phyloP scores from a whole-genome alignment of 495 filamentous ascomycete genomes.

The Daldinia bambusicola region DNA sequence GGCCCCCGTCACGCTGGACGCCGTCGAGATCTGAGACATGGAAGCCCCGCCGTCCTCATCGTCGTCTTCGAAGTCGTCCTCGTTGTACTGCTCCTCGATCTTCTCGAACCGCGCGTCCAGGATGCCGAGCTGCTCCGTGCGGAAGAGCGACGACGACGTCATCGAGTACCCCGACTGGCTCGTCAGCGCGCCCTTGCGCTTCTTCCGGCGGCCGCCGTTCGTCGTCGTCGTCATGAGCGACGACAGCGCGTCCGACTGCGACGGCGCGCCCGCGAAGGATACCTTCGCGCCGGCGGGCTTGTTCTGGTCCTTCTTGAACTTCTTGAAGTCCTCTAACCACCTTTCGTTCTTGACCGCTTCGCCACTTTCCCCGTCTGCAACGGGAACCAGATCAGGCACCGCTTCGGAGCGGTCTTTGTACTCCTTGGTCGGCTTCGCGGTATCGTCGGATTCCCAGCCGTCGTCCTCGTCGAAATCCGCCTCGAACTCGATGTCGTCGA shows the following conservation, averaged over 20 bases:
- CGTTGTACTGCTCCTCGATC: constrained; percentile 78
- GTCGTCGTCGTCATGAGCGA: constrained; percentile 84
- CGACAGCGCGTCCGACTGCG: constrained; percentile 72
- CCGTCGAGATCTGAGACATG: constrained; percentile 58
- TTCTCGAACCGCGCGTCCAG: constrained; percentile 92
- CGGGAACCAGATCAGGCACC: constrained; percentile 60
- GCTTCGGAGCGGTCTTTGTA: constrained; percentile 58
- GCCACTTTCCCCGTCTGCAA: constrained; percentile 55
- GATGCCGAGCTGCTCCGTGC: constrained; percentile 87
- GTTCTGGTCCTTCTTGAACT: constrained; percentile 82
- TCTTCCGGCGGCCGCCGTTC: constrained; percentile 78
- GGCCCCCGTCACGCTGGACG: constrained; percentile 65
- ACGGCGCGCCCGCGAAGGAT: constrained; percentile 51
- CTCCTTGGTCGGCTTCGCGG: constrained; percentile 74
- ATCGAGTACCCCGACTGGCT: constrained; percentile 94
- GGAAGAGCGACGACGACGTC: constrained; percentile 87
- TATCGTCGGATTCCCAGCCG: constrained; percentile 95
- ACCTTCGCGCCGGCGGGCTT: constrained; percentile 55
- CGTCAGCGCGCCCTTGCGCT: constrained; percentile 89
- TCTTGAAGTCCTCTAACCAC: constrained; percentile 90
- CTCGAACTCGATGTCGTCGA: constrained; percentile 63
- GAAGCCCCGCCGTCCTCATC: constrained; percentile 59
- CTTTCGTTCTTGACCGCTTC: constrained; percentile 64
- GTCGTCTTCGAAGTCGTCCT: constrained; percentile 59
- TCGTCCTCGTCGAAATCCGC: constrained; percentile 71